phyloP scores from a whole-genome alignment of 306 rosid genomes.

The Malus sieversii region DNA sequence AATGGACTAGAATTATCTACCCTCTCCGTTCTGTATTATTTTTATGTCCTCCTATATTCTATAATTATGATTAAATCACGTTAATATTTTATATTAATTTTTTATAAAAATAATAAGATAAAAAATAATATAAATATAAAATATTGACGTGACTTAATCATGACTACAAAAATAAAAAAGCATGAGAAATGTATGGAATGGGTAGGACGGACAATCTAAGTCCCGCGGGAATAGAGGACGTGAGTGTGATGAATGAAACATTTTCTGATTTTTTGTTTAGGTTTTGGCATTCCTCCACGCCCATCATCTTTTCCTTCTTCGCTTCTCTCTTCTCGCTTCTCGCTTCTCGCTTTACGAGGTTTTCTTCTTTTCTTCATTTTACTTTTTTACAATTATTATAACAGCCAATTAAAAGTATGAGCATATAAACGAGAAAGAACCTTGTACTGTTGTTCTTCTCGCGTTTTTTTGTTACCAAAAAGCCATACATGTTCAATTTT shows the following conservation, averaged over 20 bases:
- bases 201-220: too few species aligned
- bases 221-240: slow-evolving; percentile 13
- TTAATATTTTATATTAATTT: too few species aligned
- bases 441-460: not conserved
- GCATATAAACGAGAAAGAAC: not conserved
- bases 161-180: too few species aligned
- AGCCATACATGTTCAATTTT: not conserved
- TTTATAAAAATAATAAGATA: too few species aligned
- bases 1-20: not conserved
- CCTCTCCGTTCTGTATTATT: accelerated
- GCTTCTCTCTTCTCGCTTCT: not conserved
- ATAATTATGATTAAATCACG: accelerated
- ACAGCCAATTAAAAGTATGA: not conserved
- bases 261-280: slow-evolving; percentile 18
- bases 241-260: slow-evolving; percentile 35
- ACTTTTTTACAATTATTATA: not conserved
- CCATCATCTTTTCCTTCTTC: slow-evolving; percentile 29
- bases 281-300: slow-evolving; percentile 25
- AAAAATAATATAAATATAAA: too few species aligned
- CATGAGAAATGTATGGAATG: accelerated
- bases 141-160: accelerated
- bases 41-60: too few species aligned
- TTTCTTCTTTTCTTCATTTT: not conserved
- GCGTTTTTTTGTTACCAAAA: not conserved
- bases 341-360: slow-evolving; percentile 34